Evolutionary conservation across 331 rosid genomes (phyloP).

Genomic region (Saraca asoca): DNA sequence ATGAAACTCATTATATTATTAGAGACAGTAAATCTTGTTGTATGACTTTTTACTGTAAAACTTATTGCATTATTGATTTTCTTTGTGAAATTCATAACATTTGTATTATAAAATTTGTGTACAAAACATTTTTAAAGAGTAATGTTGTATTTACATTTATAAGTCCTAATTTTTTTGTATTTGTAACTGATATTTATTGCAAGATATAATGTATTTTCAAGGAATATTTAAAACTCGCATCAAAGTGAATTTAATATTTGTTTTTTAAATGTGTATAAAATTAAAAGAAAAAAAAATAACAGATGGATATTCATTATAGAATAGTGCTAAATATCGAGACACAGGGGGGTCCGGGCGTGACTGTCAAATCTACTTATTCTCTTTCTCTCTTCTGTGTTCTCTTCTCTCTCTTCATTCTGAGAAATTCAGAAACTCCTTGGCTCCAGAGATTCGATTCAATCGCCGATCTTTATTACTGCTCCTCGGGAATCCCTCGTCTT

Average conservation of each 20-base stretch:
- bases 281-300: slow-evolving; percentile 15
- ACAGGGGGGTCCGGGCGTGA: slow-evolving; percentile 66
- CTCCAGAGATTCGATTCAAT: slow-evolving; percentile 54
- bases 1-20: no score
- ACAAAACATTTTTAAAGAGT: no score
- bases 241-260: no score
- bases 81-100: no score
- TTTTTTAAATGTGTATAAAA: no score
- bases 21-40: no score
- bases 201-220: slow-evolving; percentile 69
- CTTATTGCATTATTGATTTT: no score
- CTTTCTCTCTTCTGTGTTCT: slow-evolving; percentile 16
- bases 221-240: slow-evolving; percentile 64
- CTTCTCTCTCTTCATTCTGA: slow-evolving; percentile 35
- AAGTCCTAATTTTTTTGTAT: no score
- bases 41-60: no score
- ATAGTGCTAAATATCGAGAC: slow-evolving; percentile 47
- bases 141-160: no score
- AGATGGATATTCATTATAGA: slow-evolving; percentile 50
- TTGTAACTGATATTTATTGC: slow-evolving; percentile 55
- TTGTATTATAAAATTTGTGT: no score
- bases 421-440: not conserved
- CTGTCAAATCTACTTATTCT: slow-evolving; percentile 93
- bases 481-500: slow-evolving; percentile 62
- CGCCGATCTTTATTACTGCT: slow-evolving; percentile 58